Evolutionary conservation across 345 rosid species (phyloP), one percentile per base, ranked within the genome.

Genomic region (Gossypium bickii): DNA sequence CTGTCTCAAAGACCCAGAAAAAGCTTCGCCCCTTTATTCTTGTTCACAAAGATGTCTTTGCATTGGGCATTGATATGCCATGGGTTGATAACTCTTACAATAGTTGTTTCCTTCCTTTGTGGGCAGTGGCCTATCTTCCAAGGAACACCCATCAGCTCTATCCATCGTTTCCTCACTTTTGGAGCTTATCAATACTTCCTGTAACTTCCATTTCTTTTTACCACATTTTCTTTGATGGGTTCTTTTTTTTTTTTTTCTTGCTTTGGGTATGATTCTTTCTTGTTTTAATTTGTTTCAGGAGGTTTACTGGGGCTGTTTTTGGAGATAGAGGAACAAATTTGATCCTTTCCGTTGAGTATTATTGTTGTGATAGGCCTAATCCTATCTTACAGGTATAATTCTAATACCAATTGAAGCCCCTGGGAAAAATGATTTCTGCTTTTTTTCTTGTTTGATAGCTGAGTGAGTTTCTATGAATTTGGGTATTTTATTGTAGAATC

Each of bases 61-160:
- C 89, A 82, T 52, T 94, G 98, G 98, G 27, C 87, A 78, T 86
- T 95, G 83, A 70, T 85, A 20, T 80, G 89, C 75, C 96, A 93
- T 53, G 97, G 98, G 75, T 56, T 91, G 67, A 53, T 78, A 25
- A 95, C 96, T 34, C 77, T 88, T 25, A 44, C 85, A 11, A 89
- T 91, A 34, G 84, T 90, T 64, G 79, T 91, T 76, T 86, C 99
- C 2, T 90, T 95, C 82, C 91, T 95, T 56, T 95, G 98, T 66
- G 98, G 99, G n/a, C 97, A 91, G 73, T 93, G 97, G 99, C 98
- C 98, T 12, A 89, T 93, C 86, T 92, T 92, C 79, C 84, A 83
- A 34, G 87, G 88, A 82, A 94, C 98, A 44, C 93, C 93, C 44
- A 85, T 94, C 78, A 84, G 88, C 67, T 78, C 84, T 80, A 80